Percentiles rank a stretch among this genome's conserved stretches.
Evolutionary conservation across 257 asterid species (phyloP).

Genomic region (Avicennia marina): DNA sequence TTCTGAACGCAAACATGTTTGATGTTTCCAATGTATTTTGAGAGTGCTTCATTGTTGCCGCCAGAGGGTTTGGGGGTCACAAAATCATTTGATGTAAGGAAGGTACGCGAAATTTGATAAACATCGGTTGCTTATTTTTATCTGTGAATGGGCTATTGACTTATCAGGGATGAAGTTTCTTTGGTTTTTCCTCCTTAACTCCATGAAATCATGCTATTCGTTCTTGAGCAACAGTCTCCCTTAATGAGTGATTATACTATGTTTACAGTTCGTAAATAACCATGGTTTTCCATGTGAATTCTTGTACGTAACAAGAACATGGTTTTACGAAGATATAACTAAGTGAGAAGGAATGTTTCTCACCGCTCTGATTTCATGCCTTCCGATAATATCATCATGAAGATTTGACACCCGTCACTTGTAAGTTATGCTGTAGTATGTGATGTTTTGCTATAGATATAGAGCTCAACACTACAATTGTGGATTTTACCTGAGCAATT

Average conservation of each 20-base stretch:
- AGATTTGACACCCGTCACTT: no score
- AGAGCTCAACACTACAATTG: no score
- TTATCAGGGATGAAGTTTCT: not conserved
- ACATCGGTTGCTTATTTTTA: not conserved
- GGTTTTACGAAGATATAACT: no score
- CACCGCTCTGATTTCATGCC: no score
- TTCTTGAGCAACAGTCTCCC: constrained; percentile 1
- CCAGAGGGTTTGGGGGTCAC: constrained; percentile 71
- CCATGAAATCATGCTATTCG: not conserved
- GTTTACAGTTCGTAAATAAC: not conserved
- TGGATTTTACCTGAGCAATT: no score
- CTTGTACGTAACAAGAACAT: no score
- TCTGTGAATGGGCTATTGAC: not conserved
- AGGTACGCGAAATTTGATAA: constrained; percentile 40
- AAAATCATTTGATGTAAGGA: constrained; percentile 91
- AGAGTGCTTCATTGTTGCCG: constrained; percentile 94
- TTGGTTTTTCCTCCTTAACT: not conserved
- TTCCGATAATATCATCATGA: no score
- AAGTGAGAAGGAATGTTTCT: no score
- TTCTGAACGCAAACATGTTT: constrained; percentile 12
- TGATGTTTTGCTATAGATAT: no score
- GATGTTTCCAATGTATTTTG: constrained; percentile 18
- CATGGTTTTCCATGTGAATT: not conserved
- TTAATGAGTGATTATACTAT: not conserved
- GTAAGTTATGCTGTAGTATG: no score